phyloP scores from a whole-genome alignment of 1,284 basidiomycete genomes.

The Austroboletus novae-zelandiae region DNA sequence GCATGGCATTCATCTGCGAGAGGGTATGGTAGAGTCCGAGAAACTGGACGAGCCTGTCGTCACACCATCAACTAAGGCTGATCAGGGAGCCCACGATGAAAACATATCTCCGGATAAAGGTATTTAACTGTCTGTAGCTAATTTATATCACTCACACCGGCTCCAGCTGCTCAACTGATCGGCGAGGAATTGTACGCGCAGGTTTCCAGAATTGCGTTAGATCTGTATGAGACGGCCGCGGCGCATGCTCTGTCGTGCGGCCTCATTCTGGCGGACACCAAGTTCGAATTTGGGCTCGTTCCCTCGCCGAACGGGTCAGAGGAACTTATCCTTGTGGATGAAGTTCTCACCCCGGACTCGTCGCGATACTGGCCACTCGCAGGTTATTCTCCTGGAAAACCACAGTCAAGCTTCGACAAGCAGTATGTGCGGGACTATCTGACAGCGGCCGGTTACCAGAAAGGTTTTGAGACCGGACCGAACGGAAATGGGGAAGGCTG shows the following conservation, averaged over 20 bases:
- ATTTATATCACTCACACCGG: conserved; percentile 6
- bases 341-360: conserved; percentile 95
- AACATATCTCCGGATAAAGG: conserved; percentile 95
- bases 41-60: conserved; percentile 85
- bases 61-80: conserved; percentile 97
- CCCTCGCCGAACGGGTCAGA: conserved; percentile 32
- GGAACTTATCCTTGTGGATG: conserved; percentile 88
- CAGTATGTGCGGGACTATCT: conserved; percentile 95
- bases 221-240: conserved; percentile 77
- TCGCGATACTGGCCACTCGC: conserved; percentile 93
- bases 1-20: conserved; percentile 79
- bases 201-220: conserved; percentile 59
- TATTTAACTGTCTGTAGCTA: conserved; percentile 27
- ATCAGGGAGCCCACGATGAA: conserved; percentile 93
- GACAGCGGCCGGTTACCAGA: conserved; percentile 67
- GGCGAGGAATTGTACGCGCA: conserved; percentile 65
- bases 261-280: conserved; percentile 96
- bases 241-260: conserved; percentile 76
- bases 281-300: conserved; percentile 85
- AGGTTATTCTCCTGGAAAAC: conserved; percentile 71
- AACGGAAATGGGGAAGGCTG: conserved; percentile 69
- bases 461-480: conserved; percentile 74
- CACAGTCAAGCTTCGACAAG: conserved; percentile 95
- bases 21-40: conserved; percentile 83
- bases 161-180: conserved; percentile 60